A percentile compares a stretch with the other conserved stretches of the same genome.
phyloP scores from a whole-genome alignment of 2,329 filamentous ascomycete species.

The Amesomyces nigricolor region DNA sequence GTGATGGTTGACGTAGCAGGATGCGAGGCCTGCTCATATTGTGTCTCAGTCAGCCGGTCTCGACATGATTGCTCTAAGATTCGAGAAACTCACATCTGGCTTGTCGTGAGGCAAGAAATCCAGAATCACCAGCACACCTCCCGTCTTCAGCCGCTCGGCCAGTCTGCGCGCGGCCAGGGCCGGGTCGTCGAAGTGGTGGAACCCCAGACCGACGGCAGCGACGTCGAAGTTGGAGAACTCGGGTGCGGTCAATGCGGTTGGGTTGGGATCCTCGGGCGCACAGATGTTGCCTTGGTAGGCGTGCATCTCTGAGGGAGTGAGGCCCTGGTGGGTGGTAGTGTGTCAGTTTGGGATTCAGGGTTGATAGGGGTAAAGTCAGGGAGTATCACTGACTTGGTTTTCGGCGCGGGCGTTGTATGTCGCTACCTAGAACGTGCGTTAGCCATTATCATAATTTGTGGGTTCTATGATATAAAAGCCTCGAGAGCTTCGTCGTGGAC shows the following conservation, averaged over 20 bases:
- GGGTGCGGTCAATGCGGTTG: conserved; percentile 51
- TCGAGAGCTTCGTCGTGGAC: no score
- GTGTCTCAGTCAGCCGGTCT: not conserved
- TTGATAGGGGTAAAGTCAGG: not conserved
- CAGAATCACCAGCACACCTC: conserved; percentile 61
- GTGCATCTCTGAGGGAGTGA: conserved; percentile 47
- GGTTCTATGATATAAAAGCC: no score
- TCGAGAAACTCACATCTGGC: conserved; percentile 21
- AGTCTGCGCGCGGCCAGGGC: conserved; percentile 53
- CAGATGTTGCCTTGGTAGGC: conserved; percentile 56
- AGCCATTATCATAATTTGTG: not conserved
- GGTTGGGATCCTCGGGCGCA: conserved; percentile 39
- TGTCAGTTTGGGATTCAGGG: not conserved
- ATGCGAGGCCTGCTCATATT: conserved; percentile 14
- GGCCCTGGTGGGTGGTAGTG: conserved; percentile 35
- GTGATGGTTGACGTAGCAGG: conserved; percentile 47
- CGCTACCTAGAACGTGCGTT: conserved; percentile 32
- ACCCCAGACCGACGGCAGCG: conserved; percentile 45
- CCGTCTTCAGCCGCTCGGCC: conserved; percentile 55
- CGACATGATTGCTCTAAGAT: no score
- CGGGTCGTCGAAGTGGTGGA: conserved; percentile 58
- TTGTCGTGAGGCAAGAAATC: conserved; percentile 58
- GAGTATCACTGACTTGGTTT: conserved; percentile 41
- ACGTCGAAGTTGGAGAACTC: conserved; percentile 67
- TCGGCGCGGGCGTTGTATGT: conserved; percentile 58